Evolutionary conservation across 805 yeast species (phyloP).

Genomic region (Ogataea pignaliae): DNA sequence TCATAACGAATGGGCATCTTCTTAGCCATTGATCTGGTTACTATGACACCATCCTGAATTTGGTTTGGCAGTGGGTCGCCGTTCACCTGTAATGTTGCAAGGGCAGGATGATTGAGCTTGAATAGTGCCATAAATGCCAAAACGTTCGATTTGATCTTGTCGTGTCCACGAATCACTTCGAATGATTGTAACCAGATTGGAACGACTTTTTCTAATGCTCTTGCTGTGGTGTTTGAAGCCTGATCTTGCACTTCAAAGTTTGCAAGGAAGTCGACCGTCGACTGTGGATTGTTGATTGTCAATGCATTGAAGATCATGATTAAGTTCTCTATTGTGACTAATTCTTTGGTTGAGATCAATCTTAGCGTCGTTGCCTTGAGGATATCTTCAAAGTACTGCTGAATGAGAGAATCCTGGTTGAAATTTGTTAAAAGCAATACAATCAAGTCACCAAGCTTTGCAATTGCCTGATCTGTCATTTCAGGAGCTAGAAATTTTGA

Average conservation of each 20-base stretch:
- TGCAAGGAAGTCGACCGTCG: conserved; percentile 59
- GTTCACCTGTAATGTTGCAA: conserved; percentile 54
- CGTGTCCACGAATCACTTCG: conserved; percentile 75
- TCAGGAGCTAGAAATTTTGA: conserved; percentile 67
- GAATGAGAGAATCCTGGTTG: conserved; percentile 32
- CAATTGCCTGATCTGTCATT: conserved; percentile 75
- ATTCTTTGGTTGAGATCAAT: conserved; percentile 59
- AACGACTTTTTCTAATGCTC: conserved; percentile 52
- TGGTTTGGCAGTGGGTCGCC: conserved; percentile 70
- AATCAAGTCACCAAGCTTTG: conserved; percentile 59
- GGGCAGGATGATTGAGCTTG: conserved; percentile 48
- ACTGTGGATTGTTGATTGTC: conserved; percentile 55
- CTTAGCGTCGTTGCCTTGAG: conserved; percentile 69
- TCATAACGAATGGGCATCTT: conserved; percentile 58
- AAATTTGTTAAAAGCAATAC: conserved; percentile 28
- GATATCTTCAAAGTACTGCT: conserved; percentile 49
- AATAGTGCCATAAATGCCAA: conserved; percentile 67
- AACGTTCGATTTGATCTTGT: conserved; percentile 62
- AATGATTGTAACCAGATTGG: conserved; percentile 83
- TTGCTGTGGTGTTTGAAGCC: conserved; percentile 9
- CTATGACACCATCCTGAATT: conserved; percentile 50
- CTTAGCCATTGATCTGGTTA: conserved; percentile 83
- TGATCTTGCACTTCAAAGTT: conserved; percentile 27
- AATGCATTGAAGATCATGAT: conserved; percentile 72
- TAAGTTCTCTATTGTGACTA: conserved; percentile 73